Evolutionary conservation across 192 early-diverging fungal genomes (phyloP).

Genomic region (Entomortierella lignicola): DNA sequence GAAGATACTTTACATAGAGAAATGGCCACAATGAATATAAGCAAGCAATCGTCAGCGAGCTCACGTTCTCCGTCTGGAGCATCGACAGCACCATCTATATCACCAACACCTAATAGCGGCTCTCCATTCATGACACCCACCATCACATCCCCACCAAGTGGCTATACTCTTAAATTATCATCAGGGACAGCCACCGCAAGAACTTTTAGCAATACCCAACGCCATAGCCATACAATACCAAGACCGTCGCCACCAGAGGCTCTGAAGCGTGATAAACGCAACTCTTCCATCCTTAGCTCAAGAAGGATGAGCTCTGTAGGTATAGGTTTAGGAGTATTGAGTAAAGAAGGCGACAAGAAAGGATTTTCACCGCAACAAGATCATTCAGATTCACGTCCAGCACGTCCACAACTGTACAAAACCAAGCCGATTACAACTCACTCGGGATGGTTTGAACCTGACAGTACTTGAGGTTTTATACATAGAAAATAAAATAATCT

Average conservation of each 20-base stretch:
- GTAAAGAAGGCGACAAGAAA: conserved; percentile 29
- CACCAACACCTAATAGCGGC: not conserved
- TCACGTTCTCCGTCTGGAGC: not conserved
- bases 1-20: conserved; percentile 7
- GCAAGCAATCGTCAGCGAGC: not conserved
- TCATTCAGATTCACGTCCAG: not conserved
- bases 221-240: conserved; percentile 16
- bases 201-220: conserved; percentile 45
- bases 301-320: conserved; percentile 46
- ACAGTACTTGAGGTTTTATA: not conserved
- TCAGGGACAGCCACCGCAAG: conserved; percentile 14
- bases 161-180: conserved; percentile 5
- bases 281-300: conserved; percentile 51
- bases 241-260: conserved; percentile 29
- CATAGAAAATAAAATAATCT: not conserved
- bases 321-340: conserved; percentile 44
- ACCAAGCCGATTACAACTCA: conserved; percentile 1
- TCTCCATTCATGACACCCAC: not conserved
- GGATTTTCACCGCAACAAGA: not conserved
- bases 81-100: not conserved
- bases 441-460: conserved; percentile 31
- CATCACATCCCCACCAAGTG: not conserved
- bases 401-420: conserved; percentile 15
- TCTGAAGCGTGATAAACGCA: conserved; percentile 49
- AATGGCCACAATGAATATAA: conserved; percentile 20